Base-by-base conservation (phyloP, 768 basidiomycete genomes). In the Mycena amicta region DNA sequence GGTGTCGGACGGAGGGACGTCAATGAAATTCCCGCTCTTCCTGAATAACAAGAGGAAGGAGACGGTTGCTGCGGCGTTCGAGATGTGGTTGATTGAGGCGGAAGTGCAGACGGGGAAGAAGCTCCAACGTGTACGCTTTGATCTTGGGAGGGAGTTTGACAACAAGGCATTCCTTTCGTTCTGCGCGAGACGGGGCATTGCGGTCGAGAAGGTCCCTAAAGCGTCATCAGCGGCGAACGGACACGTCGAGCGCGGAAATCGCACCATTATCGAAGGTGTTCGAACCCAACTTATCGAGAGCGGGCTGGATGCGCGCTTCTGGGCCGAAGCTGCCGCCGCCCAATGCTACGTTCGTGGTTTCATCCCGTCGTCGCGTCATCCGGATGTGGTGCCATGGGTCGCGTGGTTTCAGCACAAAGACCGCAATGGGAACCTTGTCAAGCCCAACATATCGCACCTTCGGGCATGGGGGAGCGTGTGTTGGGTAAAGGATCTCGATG, bases 61-160 rank as follows among this genome's bases (percentile, higher is more conserved):
- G 0, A 50, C 62, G 1, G 62, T 63, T 0, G 50, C 70, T 18
- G 43, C 53, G 4, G 66, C 53, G n/a, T 57, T 71, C 3, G 52
- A 60, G 20, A n/a, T 41, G 2, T 71, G 55, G 33, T 49, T 55
- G 0, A 43, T 30, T 0, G 31, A 52, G 16, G 54, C 66, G 0
- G 61, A 74, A 20, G 13, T 54, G 0, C 68, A 69, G 28, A 59
- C 54, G 1, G 52, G 57, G 1, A 28, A 37, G 12, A 62, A 57
- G 31, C 46, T 71, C 1, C 55, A 60, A 6, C 29, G 20, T 0
- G 52, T 70, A 3, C 39, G 60, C 1, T 56, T 56, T 0, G 70
- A 75, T 49, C 56, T 63, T 6, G 73, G 73, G 4, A 65, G 66
- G 3, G 70, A 74, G 57, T 74, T 65, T 37, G 29, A 65, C 1